These are phyloP conservation scores for Lithospermum erythrorhizon DNA, from an alignment of 257 asterid species.

Conservation along the genomic window DNA sequence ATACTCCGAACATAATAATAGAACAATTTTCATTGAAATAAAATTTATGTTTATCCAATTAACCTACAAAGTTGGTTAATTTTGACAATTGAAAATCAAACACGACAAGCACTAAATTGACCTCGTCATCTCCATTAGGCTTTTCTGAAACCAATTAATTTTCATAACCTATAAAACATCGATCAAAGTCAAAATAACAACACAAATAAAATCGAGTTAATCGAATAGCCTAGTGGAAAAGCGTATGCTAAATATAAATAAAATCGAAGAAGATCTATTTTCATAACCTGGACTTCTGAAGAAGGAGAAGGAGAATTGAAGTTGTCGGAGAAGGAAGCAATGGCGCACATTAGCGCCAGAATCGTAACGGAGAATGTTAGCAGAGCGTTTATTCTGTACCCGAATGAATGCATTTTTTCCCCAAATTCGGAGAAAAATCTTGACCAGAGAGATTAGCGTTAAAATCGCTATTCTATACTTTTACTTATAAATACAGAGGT, in stretches of 20 bases:
- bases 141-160: slow-evolving; percentile 83
- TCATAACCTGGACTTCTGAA: slow-evolving; percentile 55
- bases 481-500: no score
- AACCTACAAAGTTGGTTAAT: no score
- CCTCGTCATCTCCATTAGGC: slow-evolving; percentile 83
- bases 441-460: no score
- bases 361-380: slow-evolving; percentile 67
- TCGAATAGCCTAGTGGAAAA: no score
- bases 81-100: no score
- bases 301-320: slow-evolving; percentile 66
- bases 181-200: not conserved
- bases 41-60: no score
- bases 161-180: slow-evolving; percentile 42
- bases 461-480: no score
- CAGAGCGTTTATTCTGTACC: slow-evolving; percentile 77
- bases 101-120: not conserved
- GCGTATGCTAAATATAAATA: no score
- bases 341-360: slow-evolving; percentile 80
- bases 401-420: slow-evolving; percentile 55
- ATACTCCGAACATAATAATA: no score
- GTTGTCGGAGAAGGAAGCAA: slow-evolving; percentile 80
- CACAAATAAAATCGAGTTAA: no score
- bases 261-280: not conserved
- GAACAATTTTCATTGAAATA: no score
- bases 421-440: not conserved